Evolutionary conservation across 2,329 filamentous ascomycete species (phyloP).

Genomic region (Penicillium rolfsii): DNA sequence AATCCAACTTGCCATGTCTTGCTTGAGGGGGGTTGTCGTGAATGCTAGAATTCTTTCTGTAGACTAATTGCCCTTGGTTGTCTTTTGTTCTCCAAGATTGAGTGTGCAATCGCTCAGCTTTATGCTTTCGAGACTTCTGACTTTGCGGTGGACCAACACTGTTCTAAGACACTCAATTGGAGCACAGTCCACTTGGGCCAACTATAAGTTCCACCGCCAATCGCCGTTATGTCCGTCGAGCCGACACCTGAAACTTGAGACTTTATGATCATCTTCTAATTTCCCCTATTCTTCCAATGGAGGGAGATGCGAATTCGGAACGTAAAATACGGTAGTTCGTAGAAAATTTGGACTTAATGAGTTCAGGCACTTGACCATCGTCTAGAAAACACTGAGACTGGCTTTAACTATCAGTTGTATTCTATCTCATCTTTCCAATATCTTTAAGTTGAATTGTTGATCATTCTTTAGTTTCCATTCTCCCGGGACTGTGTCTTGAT

Average conservation of each 20-base stretch:
- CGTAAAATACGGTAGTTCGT: no score
- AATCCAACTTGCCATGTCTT: slow-evolving; percentile 22
- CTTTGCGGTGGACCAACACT: slow-evolving; percentile 11
- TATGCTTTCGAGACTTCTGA: slow-evolving; percentile 7
- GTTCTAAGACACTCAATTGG: neutral
- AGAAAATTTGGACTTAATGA: no score
- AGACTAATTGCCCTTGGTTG: neutral
- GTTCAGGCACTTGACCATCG: no score
- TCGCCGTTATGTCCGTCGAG: slow-evolving; percentile 11
- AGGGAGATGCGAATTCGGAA: no score
- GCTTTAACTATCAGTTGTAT: neutral
- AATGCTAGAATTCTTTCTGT: neutral
- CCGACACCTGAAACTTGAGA: neutral
- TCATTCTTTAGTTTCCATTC: slow-evolving; percentile 11
- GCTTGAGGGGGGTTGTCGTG: neutral
- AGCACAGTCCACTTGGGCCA: neutral
- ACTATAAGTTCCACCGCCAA: slow-evolving; percentile 19
- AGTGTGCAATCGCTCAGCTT: neutral
- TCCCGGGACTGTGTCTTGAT: slow-evolving; percentile 26
- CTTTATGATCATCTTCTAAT: no score
- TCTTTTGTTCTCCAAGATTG: neutral
- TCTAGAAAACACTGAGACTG: no score
- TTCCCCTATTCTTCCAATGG: no score
- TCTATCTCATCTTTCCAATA: neutral
- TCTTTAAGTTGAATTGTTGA: neutral